Percentiles rank a stretch among this genome's conserved stretches.
Evolutionary conservation across 1,284 basidiomycete species (phyloP).

Genomic region (Coniferiporia weirii): DNA sequence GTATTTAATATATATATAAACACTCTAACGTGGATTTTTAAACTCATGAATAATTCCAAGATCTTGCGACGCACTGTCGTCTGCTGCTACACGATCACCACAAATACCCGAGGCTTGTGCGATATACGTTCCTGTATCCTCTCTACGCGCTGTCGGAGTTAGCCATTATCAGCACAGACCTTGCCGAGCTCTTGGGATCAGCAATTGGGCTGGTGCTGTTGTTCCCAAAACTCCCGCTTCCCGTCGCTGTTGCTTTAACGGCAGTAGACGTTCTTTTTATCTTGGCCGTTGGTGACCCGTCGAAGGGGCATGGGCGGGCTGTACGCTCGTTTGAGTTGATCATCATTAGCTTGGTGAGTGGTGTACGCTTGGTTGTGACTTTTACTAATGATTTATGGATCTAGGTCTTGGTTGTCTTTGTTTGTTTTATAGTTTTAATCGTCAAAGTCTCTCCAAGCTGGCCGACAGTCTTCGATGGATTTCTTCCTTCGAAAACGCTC

Average conservation of each 20-base stretch:
- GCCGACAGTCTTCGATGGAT: conserved; percentile 80
- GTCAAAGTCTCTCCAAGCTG: conserved; percentile 72
- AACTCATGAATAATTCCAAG: conserved; percentile 29
- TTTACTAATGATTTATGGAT: conserved; percentile 1
- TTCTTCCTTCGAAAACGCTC: conserved; percentile 69
- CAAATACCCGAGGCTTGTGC: conserved; percentile 52
- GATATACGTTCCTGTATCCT: conserved; percentile 68
- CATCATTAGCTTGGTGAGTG: conserved; percentile 53
- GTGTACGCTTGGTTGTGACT: no score
- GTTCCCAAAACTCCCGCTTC: conserved; percentile 76
- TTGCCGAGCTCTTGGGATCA: conserved; percentile 74
- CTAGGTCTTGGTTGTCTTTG: conserved; percentile 74
- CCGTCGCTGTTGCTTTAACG: conserved; percentile 80
- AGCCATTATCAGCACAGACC: conserved; percentile 79
- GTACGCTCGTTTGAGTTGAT: conserved; percentile 71
- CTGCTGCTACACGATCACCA: conserved; percentile 64
- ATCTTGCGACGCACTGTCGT: conserved; percentile 71
- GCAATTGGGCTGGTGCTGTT: conserved; percentile 79
- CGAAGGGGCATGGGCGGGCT: conserved; percentile 41
- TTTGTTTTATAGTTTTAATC: conserved; percentile 81
- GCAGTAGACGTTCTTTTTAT: conserved; percentile 80
- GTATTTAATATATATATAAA: conserved; percentile 28
- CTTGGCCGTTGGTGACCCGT: conserved; percentile 56
- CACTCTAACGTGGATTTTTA: conserved; percentile 3
- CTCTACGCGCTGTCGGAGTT: conserved; percentile 68